Evolutionary conservation across 768 basidiomycete genomes (phyloP).

Genomic region (Dioszegia hungarica): DNA sequence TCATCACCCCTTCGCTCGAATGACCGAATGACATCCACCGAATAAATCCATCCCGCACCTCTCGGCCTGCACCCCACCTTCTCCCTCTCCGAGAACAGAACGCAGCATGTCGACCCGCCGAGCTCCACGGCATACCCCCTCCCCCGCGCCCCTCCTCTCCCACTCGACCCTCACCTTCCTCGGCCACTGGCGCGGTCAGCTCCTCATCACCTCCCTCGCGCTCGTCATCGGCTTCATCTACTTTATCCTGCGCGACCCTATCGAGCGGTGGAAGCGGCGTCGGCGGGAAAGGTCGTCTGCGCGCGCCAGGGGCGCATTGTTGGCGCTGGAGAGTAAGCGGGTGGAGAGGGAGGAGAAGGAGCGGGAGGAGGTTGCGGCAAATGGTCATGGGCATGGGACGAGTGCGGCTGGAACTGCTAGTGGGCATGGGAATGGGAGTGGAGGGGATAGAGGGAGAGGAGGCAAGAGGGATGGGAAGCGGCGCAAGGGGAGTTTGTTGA

Average conservation of each 20-base stretch:
- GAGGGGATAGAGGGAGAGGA: slow-evolving; percentile 11
- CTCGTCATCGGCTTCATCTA: slow-evolving; percentile 32
- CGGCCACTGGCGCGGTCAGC: slow-evolving; percentile 42
- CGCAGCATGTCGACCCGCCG: not conserved
- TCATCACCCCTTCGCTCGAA: too few species aligned
- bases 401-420: too few species aligned
- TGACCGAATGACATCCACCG: too few species aligned
- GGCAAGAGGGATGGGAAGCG: slow-evolving; percentile 14
- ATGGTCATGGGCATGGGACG: not conserved
- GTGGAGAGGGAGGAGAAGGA: slow-evolving; percentile 2
- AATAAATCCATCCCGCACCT: too few species aligned
- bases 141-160: slow-evolving; percentile 17
- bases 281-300: slow-evolving; percentile 18
- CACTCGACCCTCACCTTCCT: slow-evolving; percentile 32
- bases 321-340: slow-evolving; percentile 13
- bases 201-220: slow-evolving; percentile 33
- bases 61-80: too few species aligned
- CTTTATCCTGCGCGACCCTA: slow-evolving; percentile 31
- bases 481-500: slow-evolving; percentile 10
- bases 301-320: slow-evolving; percentile 19
- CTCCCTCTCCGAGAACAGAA: not conserved
- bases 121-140: slow-evolving; percentile 4
- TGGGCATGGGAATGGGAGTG: slow-evolving; percentile 3
- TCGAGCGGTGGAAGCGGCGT: slow-evolving; percentile 11
- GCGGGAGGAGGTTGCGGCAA: slow-evolving; percentile 9